Base-by-base conservation (phyloP, 768 basidiomycete species). In the Podaxis sp. region DNA sequence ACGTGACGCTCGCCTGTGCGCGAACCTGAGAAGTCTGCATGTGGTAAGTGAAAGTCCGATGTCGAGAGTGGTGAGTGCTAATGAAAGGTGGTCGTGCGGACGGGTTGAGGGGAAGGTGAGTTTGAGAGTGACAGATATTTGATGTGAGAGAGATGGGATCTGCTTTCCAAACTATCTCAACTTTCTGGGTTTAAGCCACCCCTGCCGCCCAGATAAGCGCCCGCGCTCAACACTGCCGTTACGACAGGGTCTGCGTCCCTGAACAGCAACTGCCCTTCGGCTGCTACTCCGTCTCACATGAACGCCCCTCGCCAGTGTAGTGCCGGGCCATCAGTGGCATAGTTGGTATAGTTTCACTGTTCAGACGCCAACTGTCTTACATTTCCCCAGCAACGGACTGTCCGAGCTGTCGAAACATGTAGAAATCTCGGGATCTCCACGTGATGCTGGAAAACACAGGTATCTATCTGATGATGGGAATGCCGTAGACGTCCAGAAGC, bases 1-100 rank as follows among this genome's bases (percentile, higher is more conserved):
- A 91, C 4, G 90, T 86, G 1, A 86, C 85, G 49, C 89, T 91
- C 66, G 87, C 75, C 79, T 87, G 88, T 67, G 86, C 79, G 69
- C 85, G 80, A 29, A 55, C 25, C 33, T 62, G 61, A 12, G 24
- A 17, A 12, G 51, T 7, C 55, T 62, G 61, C 61, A 62, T 62
- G 61, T 22, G 2, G 29, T 19, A 25, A 19, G 57, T 22, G 64
- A 19, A 50, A 29, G 52, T 51, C 17, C 54, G 51, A 63, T 46
- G 57, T 56, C 41, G 41, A 38, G 51, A 40, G 56, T 24, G 22
- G 25, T 25, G 51, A 25, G 41, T 55, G 47, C 33, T 33, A 33
- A 7, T 33, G 33, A 33, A 33, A 9, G 33, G 33, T 33, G 33
- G 33, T 33, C 33, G 33, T 33, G 33, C 33, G 33, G 33, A 33